These are phyloP conservation scores for Trichophyton mentagrophytes DNA, from an alignment of 2,329 filamentous ascomycete species.

Conservation along the genomic window DNA sequence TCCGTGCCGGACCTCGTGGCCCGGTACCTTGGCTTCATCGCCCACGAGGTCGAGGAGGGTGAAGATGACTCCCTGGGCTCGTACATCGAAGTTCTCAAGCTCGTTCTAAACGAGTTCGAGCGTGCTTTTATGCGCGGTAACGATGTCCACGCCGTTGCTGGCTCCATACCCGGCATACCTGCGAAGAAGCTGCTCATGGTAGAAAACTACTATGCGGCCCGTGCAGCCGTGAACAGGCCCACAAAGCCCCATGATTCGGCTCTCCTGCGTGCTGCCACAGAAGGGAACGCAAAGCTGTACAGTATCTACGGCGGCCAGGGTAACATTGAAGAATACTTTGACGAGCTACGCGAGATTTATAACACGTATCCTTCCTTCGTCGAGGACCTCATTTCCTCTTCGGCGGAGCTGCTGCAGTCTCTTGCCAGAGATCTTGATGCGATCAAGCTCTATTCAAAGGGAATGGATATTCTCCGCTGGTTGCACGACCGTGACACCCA, in stretches of 20 bases:
- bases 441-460: conserved; percentile 93
- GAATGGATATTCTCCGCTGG: conserved; percentile 91
- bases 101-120: conserved; percentile 92
- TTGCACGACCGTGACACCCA: conserved; percentile 78
- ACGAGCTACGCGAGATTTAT: conserved; percentile 86
- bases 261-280: conserved; percentile 73
- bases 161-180: conserved; percentile 75
- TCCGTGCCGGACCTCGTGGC: conserved; percentile 86
- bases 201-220: conserved; percentile 79
- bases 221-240: conserved; percentile 67
- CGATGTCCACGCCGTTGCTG: conserved; percentile 84
- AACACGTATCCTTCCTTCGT: conserved; percentile 84
- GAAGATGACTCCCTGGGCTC: conserved; percentile 82
- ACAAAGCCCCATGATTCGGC: conserved; percentile 92
- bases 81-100: conserved; percentile 83
- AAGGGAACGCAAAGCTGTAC: conserved; percentile 74
- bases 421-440: conserved; percentile 72
- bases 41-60: conserved; percentile 76
- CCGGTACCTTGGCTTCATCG: conserved; percentile 82
- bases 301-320: conserved; percentile 94
- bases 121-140: conserved; percentile 88
- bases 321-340: conserved; percentile 99
- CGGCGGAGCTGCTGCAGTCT: conserved; percentile 75
- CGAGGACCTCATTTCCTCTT: conserved; percentile 65
- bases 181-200: conserved; percentile 87